These are phyloP conservation scores for Wickerhamomyces chaumierensis DNA, from an alignment of 805 yeast genomes.

Conservation along the genomic window DNA sequence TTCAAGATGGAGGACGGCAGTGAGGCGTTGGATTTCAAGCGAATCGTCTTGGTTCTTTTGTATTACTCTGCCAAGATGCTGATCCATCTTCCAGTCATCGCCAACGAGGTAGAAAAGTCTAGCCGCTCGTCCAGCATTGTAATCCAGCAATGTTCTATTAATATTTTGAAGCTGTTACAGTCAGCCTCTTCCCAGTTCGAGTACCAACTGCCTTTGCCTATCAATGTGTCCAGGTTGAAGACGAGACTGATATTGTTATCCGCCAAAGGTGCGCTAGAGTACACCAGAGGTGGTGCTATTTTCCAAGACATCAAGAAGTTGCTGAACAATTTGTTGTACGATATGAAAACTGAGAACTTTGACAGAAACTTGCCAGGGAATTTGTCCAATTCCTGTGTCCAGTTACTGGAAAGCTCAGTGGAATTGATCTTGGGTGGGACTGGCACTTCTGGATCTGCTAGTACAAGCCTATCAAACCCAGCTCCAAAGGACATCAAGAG, in stretches of 20 bases:
- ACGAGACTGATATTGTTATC: slow-evolving; percentile 54
- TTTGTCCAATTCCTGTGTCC: slow-evolving; percentile 44
- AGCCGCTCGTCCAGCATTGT: slow-evolving; percentile 44
- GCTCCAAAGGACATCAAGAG: slow-evolving; percentile 5
- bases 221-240: slow-evolving; percentile 50
- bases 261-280: slow-evolving; percentile 71
- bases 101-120: slow-evolving; percentile 18
- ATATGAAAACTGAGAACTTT: slow-evolving; percentile 29
- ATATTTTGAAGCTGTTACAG: slow-evolving; percentile 43
- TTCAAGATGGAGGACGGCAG: slow-evolving; percentile 23
- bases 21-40: slow-evolving; percentile 21
- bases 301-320: slow-evolving; percentile 57
- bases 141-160: slow-evolving; percentile 56
- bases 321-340: slow-evolving; percentile 36
- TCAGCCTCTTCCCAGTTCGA: slow-evolving; percentile 28
- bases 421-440: slow-evolving; percentile 41
- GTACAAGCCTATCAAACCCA: slow-evolving; percentile 4
- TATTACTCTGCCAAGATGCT: slow-evolving; percentile 54
- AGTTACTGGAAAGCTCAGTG: slow-evolving; percentile 46
- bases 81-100: slow-evolving; percentile 54
- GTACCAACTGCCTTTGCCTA: slow-evolving; percentile 47
- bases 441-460: neutral
- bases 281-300: slow-evolving; percentile 72
- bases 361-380: slow-evolving; percentile 46
- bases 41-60: slow-evolving; percentile 41